These are phyloP conservation scores for Wickerhamomyces sp. DNA, from an alignment of 1,139 yeast species.

Conservation along the genomic window DNA sequence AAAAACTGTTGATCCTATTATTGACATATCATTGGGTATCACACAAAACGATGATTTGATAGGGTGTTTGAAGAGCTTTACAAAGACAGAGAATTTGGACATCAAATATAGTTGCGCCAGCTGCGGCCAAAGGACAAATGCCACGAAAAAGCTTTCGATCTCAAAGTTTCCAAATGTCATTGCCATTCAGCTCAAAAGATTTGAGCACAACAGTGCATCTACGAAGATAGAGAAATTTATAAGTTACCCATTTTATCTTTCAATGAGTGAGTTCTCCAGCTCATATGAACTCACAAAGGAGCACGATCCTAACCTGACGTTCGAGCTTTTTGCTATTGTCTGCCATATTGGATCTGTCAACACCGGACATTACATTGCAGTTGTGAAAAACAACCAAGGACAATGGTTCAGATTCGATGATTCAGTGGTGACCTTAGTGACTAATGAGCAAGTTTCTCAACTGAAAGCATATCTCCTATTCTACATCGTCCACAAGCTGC, in stretches of 20 bases:
- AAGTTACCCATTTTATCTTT: conserved; percentile 63
- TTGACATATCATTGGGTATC: conserved; percentile 82
- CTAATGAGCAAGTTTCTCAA: conserved; percentile 58
- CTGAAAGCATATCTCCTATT: conserved; percentile 77
- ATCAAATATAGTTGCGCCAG: conserved; percentile 62
- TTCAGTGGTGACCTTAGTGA: conserved; percentile 67
- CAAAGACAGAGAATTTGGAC: conserved; percentile 72
- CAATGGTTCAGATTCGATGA: conserved; percentile 92
- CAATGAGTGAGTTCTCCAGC: conserved; percentile 59
- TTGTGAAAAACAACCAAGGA: conserved; percentile 65
- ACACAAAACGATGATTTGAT: conserved; percentile 37
- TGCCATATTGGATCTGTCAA: conserved; percentile 90
- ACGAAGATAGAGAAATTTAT: conserved; percentile 76
- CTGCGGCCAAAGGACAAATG: conserved; percentile 59
- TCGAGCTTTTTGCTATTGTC: conserved; percentile 81
- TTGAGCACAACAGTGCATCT: conserved; percentile 62
- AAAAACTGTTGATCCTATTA: conserved; percentile 78
- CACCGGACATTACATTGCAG: conserved; percentile 90
- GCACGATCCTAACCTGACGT: conserved; percentile 35
- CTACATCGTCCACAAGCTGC: conserved; percentile 53
- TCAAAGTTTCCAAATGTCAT: conserved; percentile 71
- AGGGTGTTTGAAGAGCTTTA: conserved; percentile 72
- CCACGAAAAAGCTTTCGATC: conserved; percentile 66
- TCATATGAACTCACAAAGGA: conserved; percentile 17
- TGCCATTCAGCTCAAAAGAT: conserved; percentile 79